Evolutionary conservation across 2,329 filamentous ascomycete species (phyloP).

Genomic region (Alternaria solani): DNA sequence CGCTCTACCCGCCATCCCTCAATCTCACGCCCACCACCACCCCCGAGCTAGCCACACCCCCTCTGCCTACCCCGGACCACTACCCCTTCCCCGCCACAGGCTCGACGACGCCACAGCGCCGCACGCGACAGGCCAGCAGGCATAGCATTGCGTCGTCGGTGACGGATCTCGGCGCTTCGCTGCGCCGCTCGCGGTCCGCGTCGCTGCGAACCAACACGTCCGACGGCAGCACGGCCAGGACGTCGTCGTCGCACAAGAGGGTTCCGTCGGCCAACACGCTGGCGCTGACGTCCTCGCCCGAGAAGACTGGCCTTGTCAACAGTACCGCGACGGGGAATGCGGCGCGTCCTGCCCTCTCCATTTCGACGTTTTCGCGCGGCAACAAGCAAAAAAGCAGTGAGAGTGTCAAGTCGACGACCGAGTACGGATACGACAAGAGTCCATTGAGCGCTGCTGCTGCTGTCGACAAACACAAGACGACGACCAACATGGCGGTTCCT

Average conservation of each 20-base stretch:
- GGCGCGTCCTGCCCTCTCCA: slow-evolving; percentile 49
- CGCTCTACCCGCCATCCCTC: slow-evolving; percentile 15
- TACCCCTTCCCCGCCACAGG: slow-evolving; percentile 29
- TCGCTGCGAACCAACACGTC: slow-evolving; percentile 53
- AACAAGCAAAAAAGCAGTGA: slow-evolving; percentile 49
- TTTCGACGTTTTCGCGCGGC: slow-evolving; percentile 46
- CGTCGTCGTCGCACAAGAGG: slow-evolving; percentile 47
- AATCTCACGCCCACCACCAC: slow-evolving; percentile 8
- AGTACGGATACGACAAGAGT: slow-evolving; percentile 35
- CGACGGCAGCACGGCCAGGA: slow-evolving; percentile 30
- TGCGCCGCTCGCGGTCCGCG: slow-evolving; percentile 51
- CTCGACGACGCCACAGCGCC: slow-evolving; percentile 38
- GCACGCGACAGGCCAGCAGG: slow-evolving; percentile 33
- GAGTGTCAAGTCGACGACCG: slow-evolving; percentile 30
- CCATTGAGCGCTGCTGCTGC: slow-evolving; percentile 45
- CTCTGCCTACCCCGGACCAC: slow-evolving; percentile 25
- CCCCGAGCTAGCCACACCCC: slow-evolving; percentile 16
- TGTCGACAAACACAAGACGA: slow-evolving; percentile 46
- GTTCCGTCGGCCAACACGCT: slow-evolving; percentile 44
- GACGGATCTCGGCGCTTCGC: slow-evolving; percentile 49
- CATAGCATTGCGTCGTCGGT: slow-evolving; percentile 48
- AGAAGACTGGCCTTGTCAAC: slow-evolving; percentile 37
- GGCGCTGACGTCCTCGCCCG: slow-evolving; percentile 47
- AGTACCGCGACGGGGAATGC: slow-evolving; percentile 21
- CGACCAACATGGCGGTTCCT: slow-evolving; percentile 38